These are phyloP conservation scores for Aschersonia sp. DNA, from an alignment of 2,329 filamentous ascomycete species.

Conservation along the genomic window DNA sequence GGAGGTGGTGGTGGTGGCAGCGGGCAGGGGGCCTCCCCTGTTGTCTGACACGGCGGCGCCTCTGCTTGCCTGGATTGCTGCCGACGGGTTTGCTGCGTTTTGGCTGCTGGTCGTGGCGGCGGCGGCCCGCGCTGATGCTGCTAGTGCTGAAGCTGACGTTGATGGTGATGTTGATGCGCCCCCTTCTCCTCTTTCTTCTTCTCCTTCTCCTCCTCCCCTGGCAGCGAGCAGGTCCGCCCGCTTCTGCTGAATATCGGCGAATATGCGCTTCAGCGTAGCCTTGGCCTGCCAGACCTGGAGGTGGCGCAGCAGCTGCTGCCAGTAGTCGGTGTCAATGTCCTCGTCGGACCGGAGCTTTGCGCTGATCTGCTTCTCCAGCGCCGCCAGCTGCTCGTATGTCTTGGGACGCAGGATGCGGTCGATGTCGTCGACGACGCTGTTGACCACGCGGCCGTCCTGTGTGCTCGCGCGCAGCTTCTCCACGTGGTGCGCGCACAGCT, in stretches of 20 bases:
- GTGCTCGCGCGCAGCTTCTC: conserved; percentile 47
- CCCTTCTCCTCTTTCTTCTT: too few species aligned
- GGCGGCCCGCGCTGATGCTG: conserved; percentile 2
- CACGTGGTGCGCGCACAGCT: conserved; percentile 64
- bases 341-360: conserved; percentile 78
- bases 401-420: conserved; percentile 80
- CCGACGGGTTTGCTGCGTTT: neutral
- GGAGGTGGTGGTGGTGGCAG: neutral
- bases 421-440: conserved; percentile 73
- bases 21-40: neutral
- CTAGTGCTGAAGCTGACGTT: neutral
- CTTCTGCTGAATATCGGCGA: conserved; percentile 44
- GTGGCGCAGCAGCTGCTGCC: conserved; percentile 81
- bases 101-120: neutral
- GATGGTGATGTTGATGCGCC: too few species aligned
- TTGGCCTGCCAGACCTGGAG: conserved; percentile 85
- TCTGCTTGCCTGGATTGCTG: neutral
- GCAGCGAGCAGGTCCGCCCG: conserved; percentile 2
- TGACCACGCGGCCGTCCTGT: conserved; percentile 59
- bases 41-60: neutral
- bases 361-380: conserved; percentile 74
- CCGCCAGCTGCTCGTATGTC: conserved; percentile 70
- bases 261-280: conserved; percentile 66
- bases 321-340: conserved; percentile 91
- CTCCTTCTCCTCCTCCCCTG: neutral